Evolutionary conservation across 2,329 filamentous ascomycete species (phyloP), one percentile per base, ranked within the genome.

Genomic region (Herpomyces periplanetae): DNA sequence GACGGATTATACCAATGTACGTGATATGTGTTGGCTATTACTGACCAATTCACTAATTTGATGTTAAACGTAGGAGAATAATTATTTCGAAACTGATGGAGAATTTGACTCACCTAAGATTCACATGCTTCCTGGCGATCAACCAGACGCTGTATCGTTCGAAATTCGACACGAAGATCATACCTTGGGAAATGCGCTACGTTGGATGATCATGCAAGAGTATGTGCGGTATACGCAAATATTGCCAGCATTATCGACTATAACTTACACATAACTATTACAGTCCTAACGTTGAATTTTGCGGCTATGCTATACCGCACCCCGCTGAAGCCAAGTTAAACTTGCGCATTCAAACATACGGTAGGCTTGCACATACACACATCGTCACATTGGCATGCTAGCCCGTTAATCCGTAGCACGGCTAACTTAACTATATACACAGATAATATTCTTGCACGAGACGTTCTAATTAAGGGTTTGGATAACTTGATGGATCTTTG

Each of bases 141-240:
- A n/a, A n/a, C n/a, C n/a, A n/a, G n/a, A n/a, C n/a, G 73, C 73
- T 3, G 80, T 80, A 12, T 87, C 71, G 8, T 96, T 91, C 35
- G 68, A 91, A 36, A 85, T 96, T 31, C 56, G 65, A 24, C 60
- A 68, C 17, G 80, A 96, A 43, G 71, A 84, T 16, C 80, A 96
- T 40, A 96, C 80, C 1, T 46, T 96, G 20, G 80, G 80, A 11
- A 96, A 96, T 39, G 69, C 73, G 5, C 43, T 96, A 30, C 54
- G 80, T 32, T 91, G 73, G 36, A 63, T 88, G 26, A 84, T 96
- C 32, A 88, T 87, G 66, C 91, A 91, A 43, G 96, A 96, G 75
- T 88, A 45, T 27, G 55, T 34, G 17, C 5, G 8, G 13, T 10
- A 17, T 5, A 10, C 17, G 17, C 17, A 5, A 17, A 6, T 9